phyloP scores from a whole-genome alignment of 176 grass and related monocot genomes.

The Chloris gayana region DNA sequence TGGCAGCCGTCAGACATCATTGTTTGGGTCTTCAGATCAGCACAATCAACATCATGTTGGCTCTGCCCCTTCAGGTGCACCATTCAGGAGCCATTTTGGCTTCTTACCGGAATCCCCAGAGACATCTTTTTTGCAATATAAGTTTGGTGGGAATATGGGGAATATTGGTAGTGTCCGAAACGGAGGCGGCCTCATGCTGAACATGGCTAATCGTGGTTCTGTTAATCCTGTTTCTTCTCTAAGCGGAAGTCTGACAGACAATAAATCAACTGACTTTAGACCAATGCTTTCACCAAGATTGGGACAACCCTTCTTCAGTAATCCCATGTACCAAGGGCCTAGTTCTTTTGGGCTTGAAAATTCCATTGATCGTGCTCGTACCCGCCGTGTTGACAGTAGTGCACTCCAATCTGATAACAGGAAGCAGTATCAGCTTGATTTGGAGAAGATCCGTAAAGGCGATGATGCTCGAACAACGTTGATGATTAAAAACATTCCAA shows the following conservation, averaged over 20 bases:
- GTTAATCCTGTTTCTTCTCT: conserved; percentile 55
- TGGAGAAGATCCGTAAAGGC: conserved; percentile 82
- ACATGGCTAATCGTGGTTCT: conserved; percentile 49
- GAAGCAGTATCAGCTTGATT: conserved; percentile 91
- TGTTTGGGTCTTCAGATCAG: conserved; percentile 65
- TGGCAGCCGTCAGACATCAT: conserved; percentile 46
- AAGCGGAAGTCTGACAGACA: conserved; percentile 55
- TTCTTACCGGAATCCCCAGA: conserved; percentile 80
- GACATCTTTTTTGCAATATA: conserved; percentile 64
- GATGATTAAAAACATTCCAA: conserved; percentile 99
- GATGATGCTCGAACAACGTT: conserved; percentile 86
- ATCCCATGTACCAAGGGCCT: conserved; percentile 55
- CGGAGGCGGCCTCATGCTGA: conserved; percentile 54
- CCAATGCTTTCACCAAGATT: conserved; percentile 58
- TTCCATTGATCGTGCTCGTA: conserved; percentile 52
- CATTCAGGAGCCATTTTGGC: conserved; percentile 79
- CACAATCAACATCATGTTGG: conserved; percentile 67
- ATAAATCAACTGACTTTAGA: conserved; percentile 68
- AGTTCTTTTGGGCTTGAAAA: conserved; percentile 58
- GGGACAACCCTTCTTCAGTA: conserved; percentile 59
- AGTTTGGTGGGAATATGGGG: conserved; percentile 59
- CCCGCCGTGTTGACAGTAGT: conserved; percentile 52
- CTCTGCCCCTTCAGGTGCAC: conserved; percentile 83
- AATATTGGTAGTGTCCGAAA: conserved; percentile 50
- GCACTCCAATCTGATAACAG: conserved; percentile 71